Evolutionary conservation across 805 yeast species (phyloP).

Genomic region (Crinitomyces ghanaensis): DNA sequence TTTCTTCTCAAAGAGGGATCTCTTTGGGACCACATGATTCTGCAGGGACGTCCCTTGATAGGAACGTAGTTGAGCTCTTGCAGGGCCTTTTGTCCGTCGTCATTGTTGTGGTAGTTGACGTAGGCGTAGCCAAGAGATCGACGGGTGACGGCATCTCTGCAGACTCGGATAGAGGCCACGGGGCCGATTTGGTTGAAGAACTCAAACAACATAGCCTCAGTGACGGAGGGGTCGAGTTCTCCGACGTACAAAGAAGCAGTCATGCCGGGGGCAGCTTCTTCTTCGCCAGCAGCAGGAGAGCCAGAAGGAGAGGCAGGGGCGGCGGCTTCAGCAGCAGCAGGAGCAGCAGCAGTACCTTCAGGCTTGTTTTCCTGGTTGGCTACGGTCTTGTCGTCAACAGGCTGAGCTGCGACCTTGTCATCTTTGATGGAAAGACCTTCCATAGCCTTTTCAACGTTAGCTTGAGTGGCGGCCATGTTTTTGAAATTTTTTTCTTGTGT

Average conservation of each 20-base stretch:
- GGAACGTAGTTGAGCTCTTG: constrained; percentile 90
- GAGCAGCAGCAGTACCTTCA: constrained; percentile 11
- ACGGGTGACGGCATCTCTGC: constrained; percentile 96
- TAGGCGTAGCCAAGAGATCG: constrained; percentile 97
- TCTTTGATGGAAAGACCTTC: constrained; percentile 26
- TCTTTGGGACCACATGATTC: constrained; percentile 99
- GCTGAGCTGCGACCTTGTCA: constrained; percentile 18
- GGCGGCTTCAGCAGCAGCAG: constrained; percentile 16
- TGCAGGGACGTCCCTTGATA: constrained; percentile 92
- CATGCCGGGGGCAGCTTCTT: constrained; percentile 34
- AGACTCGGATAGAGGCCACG: constrained; percentile 93
- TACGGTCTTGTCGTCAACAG: constrained; percentile 42
- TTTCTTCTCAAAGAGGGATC: constrained; percentile 91
- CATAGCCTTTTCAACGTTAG: constrained; percentile 27
- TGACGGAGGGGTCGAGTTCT: constrained; percentile 84
- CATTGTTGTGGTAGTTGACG: constrained; percentile 83
- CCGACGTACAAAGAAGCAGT: constrained; percentile 89
- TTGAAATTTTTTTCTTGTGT: too few species aligned
- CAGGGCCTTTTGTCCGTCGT: constrained; percentile 88
- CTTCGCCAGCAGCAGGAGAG: constrained; percentile 16
- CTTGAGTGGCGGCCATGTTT: too few species aligned
- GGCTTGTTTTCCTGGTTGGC: constrained; percentile 39
- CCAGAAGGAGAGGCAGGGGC: constrained; percentile 16
- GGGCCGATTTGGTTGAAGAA: constrained; percentile 90
- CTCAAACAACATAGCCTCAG: constrained; percentile 91